These are phyloP conservation scores for Pseudocercospora vitis DNA, from an alignment of 2,329 filamentous ascomycete genomes.

Conservation along the genomic window DNA sequence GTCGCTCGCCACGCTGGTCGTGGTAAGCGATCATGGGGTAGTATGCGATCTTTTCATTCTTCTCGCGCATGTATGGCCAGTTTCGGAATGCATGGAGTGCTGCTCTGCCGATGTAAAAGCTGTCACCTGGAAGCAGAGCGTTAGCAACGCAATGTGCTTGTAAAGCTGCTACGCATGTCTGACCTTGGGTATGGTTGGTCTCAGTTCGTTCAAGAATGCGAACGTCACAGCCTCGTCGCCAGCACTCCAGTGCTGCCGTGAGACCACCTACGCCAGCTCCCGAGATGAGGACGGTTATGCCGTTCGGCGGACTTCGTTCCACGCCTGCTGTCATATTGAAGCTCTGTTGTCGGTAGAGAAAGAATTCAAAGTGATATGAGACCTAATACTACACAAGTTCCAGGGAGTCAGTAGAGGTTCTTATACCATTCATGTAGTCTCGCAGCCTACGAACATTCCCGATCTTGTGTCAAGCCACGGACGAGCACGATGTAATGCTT, in stretches of 20 bases:
- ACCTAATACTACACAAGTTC: no score
- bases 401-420: no score
- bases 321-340: conserved; percentile 7
- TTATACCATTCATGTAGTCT: no score
- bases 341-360: no score
- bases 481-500: no score
- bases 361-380: no score
- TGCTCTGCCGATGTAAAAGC: conserved; percentile 47
- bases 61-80: conserved; percentile 51
- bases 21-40: background rate
- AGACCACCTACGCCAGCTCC: conserved; percentile 28
- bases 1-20: conserved; percentile 5
- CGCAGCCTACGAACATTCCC: no score
- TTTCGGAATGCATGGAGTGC: conserved; percentile 56
- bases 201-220: conserved; percentile 22
- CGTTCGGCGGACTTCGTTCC: conserved; percentile 12
- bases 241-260: conserved; percentile 25
- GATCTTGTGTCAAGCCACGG: no score
- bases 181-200: background rate
- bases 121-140: conserved; percentile 18
- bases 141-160: background rate
- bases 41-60: conserved; percentile 24
- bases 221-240: conserved; percentile 26
- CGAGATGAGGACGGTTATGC: conserved; percentile 26
- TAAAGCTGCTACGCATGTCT: background rate